Conservation (phyloP, 345 rosid species). For the Pugionium dolabratum region DNA sequence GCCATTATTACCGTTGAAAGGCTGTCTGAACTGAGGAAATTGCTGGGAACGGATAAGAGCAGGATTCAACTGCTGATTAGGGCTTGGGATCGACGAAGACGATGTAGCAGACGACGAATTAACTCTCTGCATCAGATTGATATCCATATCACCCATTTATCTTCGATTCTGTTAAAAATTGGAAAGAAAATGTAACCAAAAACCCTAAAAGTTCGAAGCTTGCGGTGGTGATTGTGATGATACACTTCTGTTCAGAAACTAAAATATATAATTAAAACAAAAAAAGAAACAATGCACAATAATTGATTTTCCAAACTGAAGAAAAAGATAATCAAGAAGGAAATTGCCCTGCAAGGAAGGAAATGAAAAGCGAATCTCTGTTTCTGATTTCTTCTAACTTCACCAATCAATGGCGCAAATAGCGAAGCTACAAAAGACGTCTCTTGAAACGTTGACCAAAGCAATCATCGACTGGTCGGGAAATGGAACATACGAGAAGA, state of each 20-base stretch:
- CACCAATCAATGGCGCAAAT: constrained; percentile 26
- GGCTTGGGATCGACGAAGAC: constrained; percentile 33
- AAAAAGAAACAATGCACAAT: background rate
- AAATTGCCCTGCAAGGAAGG: constrained; percentile 15
- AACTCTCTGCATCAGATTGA: constrained; percentile 27
- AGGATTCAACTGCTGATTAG: constrained; percentile 30
- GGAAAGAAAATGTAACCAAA: background rate
- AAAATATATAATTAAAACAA: background rate
- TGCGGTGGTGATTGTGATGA: background rate
- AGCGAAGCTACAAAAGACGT: background rate
- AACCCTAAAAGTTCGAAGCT: constrained; percentile 27
- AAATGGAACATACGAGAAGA: constrained; percentile 25
- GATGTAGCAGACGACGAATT: constrained; percentile 11
- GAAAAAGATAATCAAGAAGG: background rate
- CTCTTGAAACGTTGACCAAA: constrained; percentile 31
- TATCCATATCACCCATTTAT: constrained; percentile 22
- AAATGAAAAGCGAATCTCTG: constrained; percentile 10
- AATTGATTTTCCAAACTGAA: constrained; percentile 9
- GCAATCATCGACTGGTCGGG: constrained; percentile 34
- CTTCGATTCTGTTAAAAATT: background rate
- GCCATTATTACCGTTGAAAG: constrained; percentile 10
- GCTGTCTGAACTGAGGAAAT: constrained; percentile 16
- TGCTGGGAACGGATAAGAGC: constrained; percentile 30
- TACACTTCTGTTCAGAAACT: background rate
- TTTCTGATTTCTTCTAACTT: background rate